Base-by-base conservation (phyloP, 495 filamentous ascomycete species). In the Hypoxylon fragiforme region DNA sequence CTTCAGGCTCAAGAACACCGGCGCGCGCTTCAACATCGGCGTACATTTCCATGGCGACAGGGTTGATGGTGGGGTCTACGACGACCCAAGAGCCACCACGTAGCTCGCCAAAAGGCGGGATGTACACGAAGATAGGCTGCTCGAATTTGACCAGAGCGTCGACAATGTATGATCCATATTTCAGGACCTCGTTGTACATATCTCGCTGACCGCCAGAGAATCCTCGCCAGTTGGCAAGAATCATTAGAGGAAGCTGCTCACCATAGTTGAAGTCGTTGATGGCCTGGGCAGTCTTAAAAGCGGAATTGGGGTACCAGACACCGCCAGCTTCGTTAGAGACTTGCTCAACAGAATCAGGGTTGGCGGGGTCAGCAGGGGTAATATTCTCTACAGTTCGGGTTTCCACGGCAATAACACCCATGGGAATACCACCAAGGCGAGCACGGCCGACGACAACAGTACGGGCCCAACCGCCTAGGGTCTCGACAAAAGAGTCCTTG, bases 131-230 rank as follows among this genome's bases (percentile, higher is more conserved):
- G 65, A 97, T 85, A 11, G 94, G 94, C 77, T 98, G 94, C 81
- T 97, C 91, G 65, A 90, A 97, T 72, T 96, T 94, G 80, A 96
- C 91, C 22, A 98, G 83, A 35, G 94, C 92, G 70, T 98, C 94
- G 54, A 98, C 94, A 63, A 98, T 98, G 81, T 92, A 96, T 11
- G 91, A 95, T 61, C 94, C 94, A 68, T 98, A 98, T 79, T 98
- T 98, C 70, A 98, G 85, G 7, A 98, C 95, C 73, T 98, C 94
- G 75, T 97, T 96, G 84, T 96, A 98, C 94, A 98, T 98, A 72
- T 98, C 94, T 63, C 91, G 89, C 75, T 98, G 94, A 43, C 94
- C 94, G 78, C 94, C 94, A 48, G 94, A 97, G 88, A 98, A 98
- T 75, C 94, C 94, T 81, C 94, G 83, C 94, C 94, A 98, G 81